These are phyloP conservation scores for Trichoderma koningii DNA, from an alignment of 2,329 filamentous ascomycete species.

Conservation along the genomic window DNA sequence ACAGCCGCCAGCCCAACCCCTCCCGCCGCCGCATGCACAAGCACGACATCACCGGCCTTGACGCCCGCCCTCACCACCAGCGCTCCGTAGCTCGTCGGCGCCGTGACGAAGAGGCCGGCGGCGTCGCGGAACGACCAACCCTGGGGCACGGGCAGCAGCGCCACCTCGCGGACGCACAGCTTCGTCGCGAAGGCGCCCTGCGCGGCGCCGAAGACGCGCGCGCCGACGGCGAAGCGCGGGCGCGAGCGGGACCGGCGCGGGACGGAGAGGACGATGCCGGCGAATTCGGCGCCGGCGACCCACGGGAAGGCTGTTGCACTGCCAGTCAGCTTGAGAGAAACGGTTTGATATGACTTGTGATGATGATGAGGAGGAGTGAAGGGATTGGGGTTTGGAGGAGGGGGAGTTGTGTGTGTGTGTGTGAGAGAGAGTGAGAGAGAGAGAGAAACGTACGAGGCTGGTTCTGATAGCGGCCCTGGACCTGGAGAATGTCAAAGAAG, in stretches of 20 bases:
- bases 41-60: constrained; percentile 78
- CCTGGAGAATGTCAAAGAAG: constrained; percentile 96
- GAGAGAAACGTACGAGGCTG: constrained; percentile 64
- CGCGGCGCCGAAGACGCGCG: constrained; percentile 80
- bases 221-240: constrained; percentile 70
- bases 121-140: constrained; percentile 85
- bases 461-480: constrained; percentile 92
- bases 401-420: not conserved
- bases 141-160: constrained; percentile 71
- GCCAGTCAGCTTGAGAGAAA: no score
- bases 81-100: constrained; percentile 84
- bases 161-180: constrained; percentile 65
- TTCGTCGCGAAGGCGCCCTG: constrained; percentile 87
- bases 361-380: no score
- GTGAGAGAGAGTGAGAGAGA: not conserved
- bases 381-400: no score
- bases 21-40: constrained; percentile 89
- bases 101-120: constrained; percentile 87
- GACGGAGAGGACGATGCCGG: constrained; percentile 70
- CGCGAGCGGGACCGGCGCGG: constrained; percentile 52
- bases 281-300: constrained; percentile 85
- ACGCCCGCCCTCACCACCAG: constrained; percentile 77
- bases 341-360: no score
- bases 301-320: constrained; percentile 68
- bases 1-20: constrained; percentile 90